These are phyloP conservation scores for Leucosporidium yakuticum DNA, from an alignment of 768 basidiomycete species.

Conservation along the genomic window DNA sequence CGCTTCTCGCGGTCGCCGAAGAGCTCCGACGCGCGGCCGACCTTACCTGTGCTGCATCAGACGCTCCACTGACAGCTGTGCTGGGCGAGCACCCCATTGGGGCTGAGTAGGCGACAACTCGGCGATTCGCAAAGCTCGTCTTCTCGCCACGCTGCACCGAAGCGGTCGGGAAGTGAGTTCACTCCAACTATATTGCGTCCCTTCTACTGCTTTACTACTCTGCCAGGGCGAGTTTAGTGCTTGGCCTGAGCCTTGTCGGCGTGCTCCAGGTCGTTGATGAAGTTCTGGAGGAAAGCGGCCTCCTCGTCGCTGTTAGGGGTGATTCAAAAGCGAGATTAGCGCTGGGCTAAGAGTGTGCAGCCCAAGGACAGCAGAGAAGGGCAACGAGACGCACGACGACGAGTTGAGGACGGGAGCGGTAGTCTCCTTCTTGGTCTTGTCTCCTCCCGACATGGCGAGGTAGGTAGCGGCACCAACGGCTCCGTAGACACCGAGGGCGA, in stretches of 20 bases:
- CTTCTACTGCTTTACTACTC: no score
- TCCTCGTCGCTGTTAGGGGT: background rate
- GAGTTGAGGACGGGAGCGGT: slow-evolving; percentile 1
- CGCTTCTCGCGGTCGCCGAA: no score
- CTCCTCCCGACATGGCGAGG: background rate
- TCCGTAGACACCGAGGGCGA: slow-evolving; percentile 10
- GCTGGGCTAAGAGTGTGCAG: background rate
- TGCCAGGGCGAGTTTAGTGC: no score
- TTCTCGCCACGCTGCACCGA: no score
- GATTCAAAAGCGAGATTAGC: background rate
- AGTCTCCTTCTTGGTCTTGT: background rate
- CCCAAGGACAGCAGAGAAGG: background rate
- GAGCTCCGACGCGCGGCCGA: no score
- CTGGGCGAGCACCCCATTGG: no score
- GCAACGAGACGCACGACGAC: background rate
- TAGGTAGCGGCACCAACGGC: slow-evolving; percentile 14
- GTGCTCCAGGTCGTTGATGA: slow-evolving; percentile 3
- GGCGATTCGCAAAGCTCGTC: no score
- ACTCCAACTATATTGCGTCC: no score
- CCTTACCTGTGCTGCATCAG: no score
- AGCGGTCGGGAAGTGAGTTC: no score
- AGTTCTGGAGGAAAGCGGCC: slow-evolving; percentile 5
- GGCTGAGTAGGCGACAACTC: no score
- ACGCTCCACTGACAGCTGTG: no score
- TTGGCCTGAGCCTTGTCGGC: background rate